phyloP scores from a whole-genome alignment of 2,329 filamentous ascomycete genomes.

The Fusarium piperis region DNA sequence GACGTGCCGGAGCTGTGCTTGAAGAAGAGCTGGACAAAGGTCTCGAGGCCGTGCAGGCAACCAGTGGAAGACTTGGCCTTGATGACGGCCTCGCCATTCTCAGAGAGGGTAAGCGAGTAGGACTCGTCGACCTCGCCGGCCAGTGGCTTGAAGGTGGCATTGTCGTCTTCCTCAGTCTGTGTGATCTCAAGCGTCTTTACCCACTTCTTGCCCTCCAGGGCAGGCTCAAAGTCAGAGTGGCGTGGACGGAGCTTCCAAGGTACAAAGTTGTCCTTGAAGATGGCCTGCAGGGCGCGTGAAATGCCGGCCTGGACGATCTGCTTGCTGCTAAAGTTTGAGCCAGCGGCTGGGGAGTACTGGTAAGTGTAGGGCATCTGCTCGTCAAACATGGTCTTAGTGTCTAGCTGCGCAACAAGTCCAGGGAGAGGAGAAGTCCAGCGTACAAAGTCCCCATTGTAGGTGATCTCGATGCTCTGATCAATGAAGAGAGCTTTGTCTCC shows the following conservation, averaged over 20 bases:
- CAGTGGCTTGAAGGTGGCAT: conserved; percentile 67
- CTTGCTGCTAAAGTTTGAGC: conserved; percentile 56
- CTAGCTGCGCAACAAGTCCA: conserved; percentile 26
- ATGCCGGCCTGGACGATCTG: conserved; percentile 66
- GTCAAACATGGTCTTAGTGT: conserved; percentile 48
- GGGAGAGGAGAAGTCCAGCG: conserved; percentile 52
- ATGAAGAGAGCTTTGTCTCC: conserved; percentile 65
- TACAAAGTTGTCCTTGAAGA: conserved; percentile 75
- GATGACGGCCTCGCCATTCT: conserved; percentile 69
- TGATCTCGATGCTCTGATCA: conserved; percentile 60
- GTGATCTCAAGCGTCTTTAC: conserved; percentile 70
- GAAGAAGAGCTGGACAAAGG: conserved; percentile 84
- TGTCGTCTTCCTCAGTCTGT: conserved; percentile 65
- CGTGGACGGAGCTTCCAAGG: conserved; percentile 82
- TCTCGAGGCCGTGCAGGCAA: conserved; percentile 76
- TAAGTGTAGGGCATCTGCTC: conserved; percentile 60
- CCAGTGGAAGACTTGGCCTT: conserved; percentile 73
- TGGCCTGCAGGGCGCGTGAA: conserved; percentile 67
- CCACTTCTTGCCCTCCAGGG: conserved; percentile 52
- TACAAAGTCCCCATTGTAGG: conserved; percentile 69
- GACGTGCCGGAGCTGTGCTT: conserved; percentile 66
- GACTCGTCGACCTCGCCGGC: conserved; percentile 77
- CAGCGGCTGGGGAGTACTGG: conserved; percentile 53
- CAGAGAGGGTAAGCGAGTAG: conserved; percentile 72
- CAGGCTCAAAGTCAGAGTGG: conserved; percentile 72